phyloP scores from a whole-genome alignment of 768 basidiomycete species.

The Stropharia rugosoannulata region DNA sequence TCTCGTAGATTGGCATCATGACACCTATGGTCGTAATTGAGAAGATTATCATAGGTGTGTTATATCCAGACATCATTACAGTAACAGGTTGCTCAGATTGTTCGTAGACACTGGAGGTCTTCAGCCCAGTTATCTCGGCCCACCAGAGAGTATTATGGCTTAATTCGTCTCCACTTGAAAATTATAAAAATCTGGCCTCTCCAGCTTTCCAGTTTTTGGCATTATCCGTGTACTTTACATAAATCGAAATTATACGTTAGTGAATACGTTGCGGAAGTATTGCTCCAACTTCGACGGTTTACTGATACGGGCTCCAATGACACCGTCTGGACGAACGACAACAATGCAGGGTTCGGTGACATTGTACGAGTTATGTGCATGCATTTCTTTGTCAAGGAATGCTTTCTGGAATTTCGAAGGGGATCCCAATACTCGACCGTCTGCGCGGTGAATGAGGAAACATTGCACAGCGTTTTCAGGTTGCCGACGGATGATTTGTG shows the following conservation, averaged over 20 bases:
- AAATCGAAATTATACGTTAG: neutral
- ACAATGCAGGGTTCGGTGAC: constrained; percentile 46
- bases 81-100: neutral
- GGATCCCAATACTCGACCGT: neutral
- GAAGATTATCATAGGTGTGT: constrained; percentile 57
- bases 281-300: constrained; percentile 6
- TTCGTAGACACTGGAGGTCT: constrained; percentile 55
- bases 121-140: constrained; percentile 57
- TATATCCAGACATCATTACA: neutral
- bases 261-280: constrained; percentile 4
- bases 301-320: constrained; percentile 22
- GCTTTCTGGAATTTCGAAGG: constrained; percentile 1
- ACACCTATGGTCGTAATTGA: constrained; percentile 61
- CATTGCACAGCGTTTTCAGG: constrained; percentile 5
- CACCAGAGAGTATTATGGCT: constrained; percentile 49
- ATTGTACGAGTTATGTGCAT: constrained; percentile 29
- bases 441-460: constrained; percentile 13
- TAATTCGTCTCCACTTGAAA: neutral
- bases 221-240: no score
- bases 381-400: constrained; percentile 23
- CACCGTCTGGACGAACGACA: constrained; percentile 29
- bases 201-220: no score
- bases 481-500: neutral
- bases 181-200: no score
- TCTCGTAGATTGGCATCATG: constrained; percentile 46